These are phyloP conservation scores for Myriosclerotinia scirpicola DNA, from an alignment of 2,329 filamentous ascomycete genomes.

Conservation along the genomic window DNA sequence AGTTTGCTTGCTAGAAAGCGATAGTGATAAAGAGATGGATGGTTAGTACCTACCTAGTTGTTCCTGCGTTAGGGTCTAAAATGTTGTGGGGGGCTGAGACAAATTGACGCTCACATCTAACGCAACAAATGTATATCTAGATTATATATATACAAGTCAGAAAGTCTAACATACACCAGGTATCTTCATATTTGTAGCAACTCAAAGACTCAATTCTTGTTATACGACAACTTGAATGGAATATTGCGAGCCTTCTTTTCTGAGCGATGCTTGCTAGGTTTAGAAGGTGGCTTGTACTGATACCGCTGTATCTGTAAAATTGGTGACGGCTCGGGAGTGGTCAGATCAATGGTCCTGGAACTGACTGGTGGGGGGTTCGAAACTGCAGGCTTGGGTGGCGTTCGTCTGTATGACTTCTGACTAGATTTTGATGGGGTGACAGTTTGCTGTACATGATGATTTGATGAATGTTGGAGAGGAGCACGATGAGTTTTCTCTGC, in stretches of 20 bases:
- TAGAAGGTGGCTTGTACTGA: conserved; percentile 11
- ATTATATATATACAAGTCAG: no score
- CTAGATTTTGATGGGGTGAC: background rate
- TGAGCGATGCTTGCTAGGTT: background rate
- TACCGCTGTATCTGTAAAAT: background rate
- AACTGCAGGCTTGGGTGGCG: background rate
- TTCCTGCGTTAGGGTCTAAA: no score
- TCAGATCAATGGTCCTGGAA: conserved; percentile 14
- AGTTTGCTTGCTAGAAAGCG: no score
- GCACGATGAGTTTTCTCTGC: background rate
- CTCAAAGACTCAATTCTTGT: background rate
- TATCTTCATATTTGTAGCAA: background rate
- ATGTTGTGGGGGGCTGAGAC: no score
- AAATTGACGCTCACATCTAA: no score
- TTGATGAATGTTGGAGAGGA: background rate
- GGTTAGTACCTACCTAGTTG: no score
- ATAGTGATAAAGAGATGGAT: background rate
- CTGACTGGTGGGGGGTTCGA: no score
- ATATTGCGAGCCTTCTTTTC: background rate
- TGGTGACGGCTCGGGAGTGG: conserved; percentile 9
- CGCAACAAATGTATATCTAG: background rate
- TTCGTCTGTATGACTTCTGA: background rate
- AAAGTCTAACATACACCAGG: background rate
- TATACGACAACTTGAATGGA: background rate
- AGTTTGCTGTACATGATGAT: background rate